A percentile compares a stretch with the other conserved stretches of the same genome.
Conservation (phyloP, 1,284 basidiomycete genomes). For the Microbotryum silenes-acaulis region DNA sequence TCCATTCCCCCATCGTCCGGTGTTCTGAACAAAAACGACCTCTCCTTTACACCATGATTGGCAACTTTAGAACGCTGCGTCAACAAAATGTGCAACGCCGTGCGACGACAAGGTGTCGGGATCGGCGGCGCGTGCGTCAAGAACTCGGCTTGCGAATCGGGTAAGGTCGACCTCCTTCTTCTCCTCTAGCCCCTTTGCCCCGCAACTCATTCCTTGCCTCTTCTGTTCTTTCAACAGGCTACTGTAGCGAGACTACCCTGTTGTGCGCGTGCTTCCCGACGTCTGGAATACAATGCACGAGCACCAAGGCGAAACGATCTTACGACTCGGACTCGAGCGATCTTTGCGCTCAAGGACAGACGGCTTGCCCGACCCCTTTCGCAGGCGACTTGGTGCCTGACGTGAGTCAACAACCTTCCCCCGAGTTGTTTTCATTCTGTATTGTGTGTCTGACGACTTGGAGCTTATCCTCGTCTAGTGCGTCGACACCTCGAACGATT, state of each 20-base stretch:
- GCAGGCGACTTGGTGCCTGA: no score
- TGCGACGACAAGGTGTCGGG: conserved; percentile 15
- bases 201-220: no score
- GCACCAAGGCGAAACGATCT: no score
- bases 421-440: not conserved
- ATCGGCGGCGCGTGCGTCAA: conserved; percentile 23
- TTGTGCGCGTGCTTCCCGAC: no score
- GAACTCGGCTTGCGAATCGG: conserved; percentile 20
- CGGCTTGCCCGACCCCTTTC: not conserved
- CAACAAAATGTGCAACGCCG: conserved; percentile 13
- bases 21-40: no score
- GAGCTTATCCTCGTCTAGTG: conserved; percentile 32
- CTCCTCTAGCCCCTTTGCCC: no score
- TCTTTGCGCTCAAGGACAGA: not conserved
- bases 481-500: conserved; percentile 41
- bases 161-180: no score
- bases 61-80: conserved; percentile 20
- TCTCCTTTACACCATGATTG: not conserved
- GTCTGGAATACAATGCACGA: no score
- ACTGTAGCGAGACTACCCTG: not conserved
- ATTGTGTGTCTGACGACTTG: not conserved
- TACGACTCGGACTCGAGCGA: not conserved
- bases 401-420: not conserved
- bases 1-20: no score
- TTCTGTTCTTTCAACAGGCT: not conserved